Evolutionary conservation across 257 asterid species (phyloP), one percentile per base, ranked within the genome.

Genomic region (Petrea volubilis): DNA sequence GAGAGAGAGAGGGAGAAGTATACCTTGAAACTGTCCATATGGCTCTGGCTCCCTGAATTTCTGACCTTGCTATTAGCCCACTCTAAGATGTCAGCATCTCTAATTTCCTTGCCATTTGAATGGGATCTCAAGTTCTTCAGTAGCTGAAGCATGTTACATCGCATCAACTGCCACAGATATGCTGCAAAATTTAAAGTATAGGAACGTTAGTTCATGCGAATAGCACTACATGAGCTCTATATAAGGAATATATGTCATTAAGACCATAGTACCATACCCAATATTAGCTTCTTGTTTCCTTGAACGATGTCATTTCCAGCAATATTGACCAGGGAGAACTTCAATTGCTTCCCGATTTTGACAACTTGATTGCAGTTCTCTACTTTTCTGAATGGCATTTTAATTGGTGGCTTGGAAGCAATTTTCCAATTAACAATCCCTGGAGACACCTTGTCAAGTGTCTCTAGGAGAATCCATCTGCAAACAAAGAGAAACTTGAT

Each of bases 321-420:
- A 34, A 94, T 77, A 72, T 89, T 94, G 65, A 94, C 99, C 9
- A 94, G 91, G 71, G 99, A 94, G 77, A 94, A 91, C 80, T 88
- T 94, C 83, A 91, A 77, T 62, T 91, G 95, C 77, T 84, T 89
- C 79, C 99, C 99, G 20, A 94, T 88, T 81, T 85, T 91, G 86
- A 94, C 86, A 46, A 94, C 99, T 84, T 91, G 99, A 82, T 94
- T 94, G 88, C 97, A 92, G 49, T 92, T 92, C 79, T 92, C 98
- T 58, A 92, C 98, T 88, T 92, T 90, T 65, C 91, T 79, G 80
- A 92, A 92, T 64, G 97, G 99, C 99, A 88, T 89, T 80, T 88
- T 86, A 61, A 94, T 91, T 64, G 99, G 99, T 77, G 99, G 99
- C 81, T 84, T 89, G 38, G 96, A 84, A 72, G 98, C 90, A 25